Percentiles rank a stretch among this genome's conserved stretches.
Conservation (phyloP, 345 rosid species). For the Eucalyptus tenuipes region DNA sequence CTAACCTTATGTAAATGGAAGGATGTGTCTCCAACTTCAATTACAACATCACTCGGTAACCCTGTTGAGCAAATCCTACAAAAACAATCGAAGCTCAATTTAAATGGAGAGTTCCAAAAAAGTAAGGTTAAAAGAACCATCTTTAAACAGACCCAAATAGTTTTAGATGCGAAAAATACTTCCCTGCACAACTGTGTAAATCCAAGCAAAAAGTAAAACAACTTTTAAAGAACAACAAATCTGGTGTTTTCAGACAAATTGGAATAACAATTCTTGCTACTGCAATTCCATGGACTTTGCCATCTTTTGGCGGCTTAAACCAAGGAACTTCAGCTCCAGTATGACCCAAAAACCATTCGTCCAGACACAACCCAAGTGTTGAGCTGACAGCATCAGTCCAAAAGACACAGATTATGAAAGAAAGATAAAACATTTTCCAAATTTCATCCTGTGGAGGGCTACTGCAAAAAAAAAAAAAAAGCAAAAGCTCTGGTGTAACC, state of each 20-base stretch:
- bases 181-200: not conserved
- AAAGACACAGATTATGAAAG: not conserved
- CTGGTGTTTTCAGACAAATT: not conserved
- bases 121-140: not conserved
- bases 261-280: not conserved
- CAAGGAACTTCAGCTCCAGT: not conserved
- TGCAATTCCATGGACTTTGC: not conserved
- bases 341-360: not conserved
- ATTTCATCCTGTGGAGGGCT: not conserved
- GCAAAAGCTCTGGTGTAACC: not conserved
- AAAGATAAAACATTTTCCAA: not conserved
- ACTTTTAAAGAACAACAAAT: not conserved
- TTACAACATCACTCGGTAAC: constrained; percentile 60
- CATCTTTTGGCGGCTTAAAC: not conserved
- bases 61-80: constrained; percentile 69
- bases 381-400: not conserved
- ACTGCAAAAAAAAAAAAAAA: not conserved
- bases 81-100: not conserved
- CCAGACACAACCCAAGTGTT: not conserved
- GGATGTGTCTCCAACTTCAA: constrained; percentile 60
- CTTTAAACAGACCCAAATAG: not conserved
- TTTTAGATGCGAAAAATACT: not conserved
- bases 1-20: constrained; percentile 85
- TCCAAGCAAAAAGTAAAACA: not conserved
- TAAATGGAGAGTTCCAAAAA: not conserved